Conservation (phyloP, 192 early-diverging fungal species). For the Coemansia guatemalensis region DNA sequence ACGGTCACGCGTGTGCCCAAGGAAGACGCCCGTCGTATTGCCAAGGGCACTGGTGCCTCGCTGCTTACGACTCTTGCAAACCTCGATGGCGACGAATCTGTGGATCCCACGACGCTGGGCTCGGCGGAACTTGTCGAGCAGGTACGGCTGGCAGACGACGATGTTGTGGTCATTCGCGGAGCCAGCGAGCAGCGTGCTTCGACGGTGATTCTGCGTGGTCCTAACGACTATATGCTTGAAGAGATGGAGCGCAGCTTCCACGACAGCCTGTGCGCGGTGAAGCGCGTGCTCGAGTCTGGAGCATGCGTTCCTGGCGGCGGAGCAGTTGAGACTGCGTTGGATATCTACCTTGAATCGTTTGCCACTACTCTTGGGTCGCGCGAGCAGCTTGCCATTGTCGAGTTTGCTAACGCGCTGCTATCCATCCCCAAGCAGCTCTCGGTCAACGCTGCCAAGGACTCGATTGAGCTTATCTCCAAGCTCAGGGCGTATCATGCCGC, state of each 20-base stretch:
- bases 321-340: constrained; percentile 91
- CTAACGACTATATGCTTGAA: constrained; percentile 99
- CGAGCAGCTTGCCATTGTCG: constrained; percentile 97
- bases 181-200: constrained; percentile 71
- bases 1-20: constrained; percentile 94
- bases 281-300: constrained; percentile 94
- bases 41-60: constrained; percentile 95
- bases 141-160: constrained; percentile 97
- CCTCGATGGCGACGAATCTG: constrained; percentile 97
- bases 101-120: constrained; percentile 86
- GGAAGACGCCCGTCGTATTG: constrained; percentile 97
- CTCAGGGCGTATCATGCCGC: constrained; percentile 95
- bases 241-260: constrained; percentile 99
- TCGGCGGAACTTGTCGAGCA: constrained; percentile 95
- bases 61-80: constrained; percentile 94
- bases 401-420: constrained; percentile 93
- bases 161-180: constrained; percentile 89
- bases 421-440: constrained; percentile 97
- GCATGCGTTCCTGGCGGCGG: constrained; percentile 97
- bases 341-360: constrained; percentile 98
- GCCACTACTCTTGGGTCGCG: constrained; percentile 94
- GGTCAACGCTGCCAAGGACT: constrained; percentile 98
- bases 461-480: constrained; percentile 94
- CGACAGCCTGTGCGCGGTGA: constrained; percentile 93
- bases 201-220: constrained; percentile 95